Percentiles rank a stretch among this genome's conserved stretches.
phyloP scores from a whole-genome alignment of 345 rosid genomes.

The Erucastrum elatum region DNA sequence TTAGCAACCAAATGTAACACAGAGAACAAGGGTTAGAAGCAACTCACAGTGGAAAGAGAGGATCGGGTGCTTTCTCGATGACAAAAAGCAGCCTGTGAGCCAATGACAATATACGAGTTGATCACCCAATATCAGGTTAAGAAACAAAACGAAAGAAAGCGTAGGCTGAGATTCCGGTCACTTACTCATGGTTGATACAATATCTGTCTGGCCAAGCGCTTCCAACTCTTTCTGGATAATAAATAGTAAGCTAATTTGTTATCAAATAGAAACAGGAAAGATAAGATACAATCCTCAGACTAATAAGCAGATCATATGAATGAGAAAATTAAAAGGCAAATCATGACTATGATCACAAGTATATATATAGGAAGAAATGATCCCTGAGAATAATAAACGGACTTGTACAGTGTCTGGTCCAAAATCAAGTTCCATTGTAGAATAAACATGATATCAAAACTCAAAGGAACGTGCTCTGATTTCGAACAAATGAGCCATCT shows the following conservation, averaged over 20 bases:
- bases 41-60: constrained; percentile 63
- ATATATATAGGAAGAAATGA: too few relatives aligned
- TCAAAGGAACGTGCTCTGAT: too few relatives aligned
- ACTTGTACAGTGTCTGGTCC: too few relatives aligned
- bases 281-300: background rate
- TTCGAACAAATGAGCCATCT: too few relatives aligned
- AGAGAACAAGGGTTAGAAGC: background rate
- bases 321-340: background rate
- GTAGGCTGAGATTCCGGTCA: constrained; percentile 25
- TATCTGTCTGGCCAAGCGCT: constrained; percentile 50
- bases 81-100: constrained; percentile 47
- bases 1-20: background rate
- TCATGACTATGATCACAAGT: background rate
- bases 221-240: constrained; percentile 59
- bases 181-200: constrained; percentile 64
- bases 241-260: background rate
- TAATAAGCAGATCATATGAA: background rate
- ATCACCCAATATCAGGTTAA: background rate
- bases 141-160: background rate
- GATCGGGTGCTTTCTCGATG: constrained; percentile 52
- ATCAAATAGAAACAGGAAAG: background rate
- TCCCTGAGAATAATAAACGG: too few relatives aligned
- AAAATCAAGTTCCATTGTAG: too few relatives aligned
- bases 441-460: too few relatives aligned
- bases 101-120: constrained; percentile 5